Evolutionary conservation across 176 grass and related monocot species (phyloP).

Genomic region (Oryza nivara): DNA sequence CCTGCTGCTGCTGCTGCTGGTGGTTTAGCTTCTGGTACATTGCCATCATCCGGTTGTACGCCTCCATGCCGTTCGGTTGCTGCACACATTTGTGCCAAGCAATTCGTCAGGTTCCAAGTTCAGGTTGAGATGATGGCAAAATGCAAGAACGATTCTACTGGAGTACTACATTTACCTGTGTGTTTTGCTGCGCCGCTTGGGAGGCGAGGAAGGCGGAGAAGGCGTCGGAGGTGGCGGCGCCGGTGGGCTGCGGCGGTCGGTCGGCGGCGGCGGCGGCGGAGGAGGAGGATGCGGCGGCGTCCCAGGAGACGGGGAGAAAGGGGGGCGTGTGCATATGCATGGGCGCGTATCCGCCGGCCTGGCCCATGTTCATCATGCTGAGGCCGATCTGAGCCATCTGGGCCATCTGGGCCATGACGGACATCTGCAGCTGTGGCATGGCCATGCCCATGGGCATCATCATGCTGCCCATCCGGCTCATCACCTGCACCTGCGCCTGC

Average conservation of each 20-base stretch:
- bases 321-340: conserved; percentile 47
- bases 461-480: conserved; percentile 81
- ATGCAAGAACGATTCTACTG: too few relatives aligned
- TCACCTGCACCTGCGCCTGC: conserved; percentile 80
- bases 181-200: conserved; percentile 55
- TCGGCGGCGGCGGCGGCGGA: conserved; percentile 26
- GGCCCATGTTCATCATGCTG: conserved; percentile 68
- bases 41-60: conserved; percentile 69
- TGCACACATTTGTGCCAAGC: not conserved
- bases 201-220: conserved; percentile 62
- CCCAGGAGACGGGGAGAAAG: conserved; percentile 51
- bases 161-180: conserved; percentile 36
- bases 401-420: conserved; percentile 77
- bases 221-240: conserved; percentile 42
- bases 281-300: not conserved
- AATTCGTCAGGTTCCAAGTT: not conserved
- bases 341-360: conserved; percentile 43
- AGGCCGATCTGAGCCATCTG: conserved; percentile 76
- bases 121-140: too few relatives aligned
- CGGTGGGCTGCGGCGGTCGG: conserved; percentile 23
- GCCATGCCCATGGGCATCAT: conserved; percentile 88
- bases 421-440: conserved; percentile 76
- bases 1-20: not conserved
- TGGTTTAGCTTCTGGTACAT: conserved; percentile 65
- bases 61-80: conserved; percentile 66